phyloP scores from a whole-genome alignment of 2,329 filamentous ascomycete species.

The Colletotrichum sp. region DNA sequence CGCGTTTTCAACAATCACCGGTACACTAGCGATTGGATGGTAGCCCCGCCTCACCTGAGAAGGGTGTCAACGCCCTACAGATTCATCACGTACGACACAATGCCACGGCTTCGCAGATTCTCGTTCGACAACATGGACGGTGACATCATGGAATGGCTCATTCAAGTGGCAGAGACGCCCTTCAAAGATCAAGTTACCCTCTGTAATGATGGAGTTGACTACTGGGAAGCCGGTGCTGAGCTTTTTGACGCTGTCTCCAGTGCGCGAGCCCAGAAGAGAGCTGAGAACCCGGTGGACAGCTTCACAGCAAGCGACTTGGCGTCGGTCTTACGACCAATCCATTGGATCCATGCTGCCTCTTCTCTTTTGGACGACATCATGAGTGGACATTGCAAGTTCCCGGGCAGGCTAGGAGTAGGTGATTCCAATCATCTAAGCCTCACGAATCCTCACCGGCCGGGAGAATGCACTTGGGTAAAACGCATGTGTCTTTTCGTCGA shows the following conservation, averaged over 20 bases:
- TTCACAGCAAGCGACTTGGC: background rate
- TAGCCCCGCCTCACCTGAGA: no score
- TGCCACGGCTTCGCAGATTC: background rate
- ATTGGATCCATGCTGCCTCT: background rate
- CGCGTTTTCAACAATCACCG: background rate
- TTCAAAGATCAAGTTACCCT: background rate
- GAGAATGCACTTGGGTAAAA: background rate
- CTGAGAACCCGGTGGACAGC: accelerated
- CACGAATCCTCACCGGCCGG: background rate
- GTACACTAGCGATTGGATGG: accelerated
- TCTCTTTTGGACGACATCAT: accelerated
- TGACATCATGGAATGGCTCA: background rate
- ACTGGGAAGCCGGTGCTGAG: background rate
- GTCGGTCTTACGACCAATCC: background rate
- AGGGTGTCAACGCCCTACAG: background rate
- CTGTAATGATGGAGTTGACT: background rate
- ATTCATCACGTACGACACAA: background rate
- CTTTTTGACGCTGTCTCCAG: accelerated
- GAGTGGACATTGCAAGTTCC: background rate
- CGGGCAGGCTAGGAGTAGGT: background rate
- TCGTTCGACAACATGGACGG: background rate
- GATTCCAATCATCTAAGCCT: no score
- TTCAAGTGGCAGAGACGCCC: background rate
- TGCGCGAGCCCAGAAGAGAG: background rate
- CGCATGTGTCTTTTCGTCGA: background rate